These are phyloP conservation scores for Tolypocladium sp. DNA, from an alignment of 2,329 filamentous ascomycete genomes.

Conservation along the genomic window DNA sequence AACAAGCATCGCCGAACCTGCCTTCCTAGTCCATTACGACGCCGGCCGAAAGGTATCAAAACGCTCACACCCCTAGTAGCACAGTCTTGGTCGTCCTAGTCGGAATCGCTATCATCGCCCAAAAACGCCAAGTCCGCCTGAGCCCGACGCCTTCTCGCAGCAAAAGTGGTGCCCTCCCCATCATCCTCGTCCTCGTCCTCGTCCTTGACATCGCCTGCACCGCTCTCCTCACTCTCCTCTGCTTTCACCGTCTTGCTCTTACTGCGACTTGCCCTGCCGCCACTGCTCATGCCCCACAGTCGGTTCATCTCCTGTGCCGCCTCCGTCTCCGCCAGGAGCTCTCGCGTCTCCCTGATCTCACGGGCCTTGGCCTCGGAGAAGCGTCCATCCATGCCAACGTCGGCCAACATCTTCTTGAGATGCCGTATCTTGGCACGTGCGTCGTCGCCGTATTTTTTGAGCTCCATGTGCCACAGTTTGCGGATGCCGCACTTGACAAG, in stretches of 20 bases:
- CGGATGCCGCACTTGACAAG: slow-evolving; percentile 84
- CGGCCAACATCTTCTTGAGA: slow-evolving; percentile 67
- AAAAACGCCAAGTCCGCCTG: slow-evolving; percentile 55
- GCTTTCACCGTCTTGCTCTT: slow-evolving; percentile 19
- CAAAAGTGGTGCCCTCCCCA: slow-evolving; percentile 23
- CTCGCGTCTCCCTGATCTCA: slow-evolving; percentile 79
- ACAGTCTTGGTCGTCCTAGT: slow-evolving; percentile 21
- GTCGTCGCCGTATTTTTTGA: slow-evolving; percentile 65
- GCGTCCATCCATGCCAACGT: slow-evolving; percentile 79
- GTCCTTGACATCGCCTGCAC: slow-evolving; percentile 13
- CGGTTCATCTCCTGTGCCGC: slow-evolving; percentile 74
- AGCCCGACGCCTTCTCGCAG: slow-evolving; percentile 36
- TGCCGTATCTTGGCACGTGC: slow-evolving; percentile 73
- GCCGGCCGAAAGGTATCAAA: background rate
- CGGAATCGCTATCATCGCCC: slow-evolving; percentile 59
- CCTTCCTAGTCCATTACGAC: background rate
- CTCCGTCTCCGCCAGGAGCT: slow-evolving; percentile 76
- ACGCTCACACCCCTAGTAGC: background rate
- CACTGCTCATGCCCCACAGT: slow-evolving; percentile 56
- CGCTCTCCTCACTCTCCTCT: slow-evolving; percentile 22
- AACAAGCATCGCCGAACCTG: background rate
- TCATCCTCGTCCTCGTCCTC: slow-evolving; percentile 18
- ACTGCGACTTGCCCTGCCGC: slow-evolving; percentile 31
- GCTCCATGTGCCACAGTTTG: slow-evolving; percentile 82
- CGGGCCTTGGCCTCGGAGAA: slow-evolving; percentile 78